Conservation (phyloP, 2,329 filamentous ascomycete species). For the Berkeleyomyces basicola region DNA sequence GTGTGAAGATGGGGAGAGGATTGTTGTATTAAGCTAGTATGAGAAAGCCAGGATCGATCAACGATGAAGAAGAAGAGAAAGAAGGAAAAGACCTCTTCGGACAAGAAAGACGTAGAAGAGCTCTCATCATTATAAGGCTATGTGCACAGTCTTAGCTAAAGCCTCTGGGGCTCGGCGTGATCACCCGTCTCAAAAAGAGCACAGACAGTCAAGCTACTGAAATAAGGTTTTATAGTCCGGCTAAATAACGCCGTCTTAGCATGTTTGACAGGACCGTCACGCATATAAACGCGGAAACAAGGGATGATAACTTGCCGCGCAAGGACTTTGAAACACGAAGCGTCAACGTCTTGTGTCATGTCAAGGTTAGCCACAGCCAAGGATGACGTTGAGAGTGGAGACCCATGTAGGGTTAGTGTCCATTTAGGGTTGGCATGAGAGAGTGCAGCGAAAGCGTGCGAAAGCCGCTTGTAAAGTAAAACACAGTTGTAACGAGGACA, state of each 20-base stretch:
- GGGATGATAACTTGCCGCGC: background rate
- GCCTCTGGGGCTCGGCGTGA: background rate
- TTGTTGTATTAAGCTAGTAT: background rate
- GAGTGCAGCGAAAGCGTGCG: background rate
- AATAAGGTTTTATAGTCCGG: background rate
- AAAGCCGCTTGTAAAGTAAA: conserved; percentile 10
- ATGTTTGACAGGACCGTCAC: background rate
- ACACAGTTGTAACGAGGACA: background rate
- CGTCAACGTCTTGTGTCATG: background rate
- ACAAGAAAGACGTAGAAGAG: background rate
- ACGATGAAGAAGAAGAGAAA: conserved; percentile 2
- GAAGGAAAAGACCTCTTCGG: background rate
- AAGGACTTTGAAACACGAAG: background rate
- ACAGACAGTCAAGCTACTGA: background rate
- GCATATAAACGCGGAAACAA: background rate
- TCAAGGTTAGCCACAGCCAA: background rate
- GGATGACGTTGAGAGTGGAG: conserved; percentile 1
- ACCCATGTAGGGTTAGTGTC: background rate
- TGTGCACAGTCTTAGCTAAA: background rate
- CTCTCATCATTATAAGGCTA: background rate
- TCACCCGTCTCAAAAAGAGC: background rate
- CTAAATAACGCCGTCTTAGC: background rate
- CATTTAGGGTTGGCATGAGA: background rate
- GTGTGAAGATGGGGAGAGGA: background rate
- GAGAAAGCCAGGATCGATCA: conserved; percentile 4